Conservation (phyloP, 192 early-diverging fungal species). For the Linnemannia zychae region DNA sequence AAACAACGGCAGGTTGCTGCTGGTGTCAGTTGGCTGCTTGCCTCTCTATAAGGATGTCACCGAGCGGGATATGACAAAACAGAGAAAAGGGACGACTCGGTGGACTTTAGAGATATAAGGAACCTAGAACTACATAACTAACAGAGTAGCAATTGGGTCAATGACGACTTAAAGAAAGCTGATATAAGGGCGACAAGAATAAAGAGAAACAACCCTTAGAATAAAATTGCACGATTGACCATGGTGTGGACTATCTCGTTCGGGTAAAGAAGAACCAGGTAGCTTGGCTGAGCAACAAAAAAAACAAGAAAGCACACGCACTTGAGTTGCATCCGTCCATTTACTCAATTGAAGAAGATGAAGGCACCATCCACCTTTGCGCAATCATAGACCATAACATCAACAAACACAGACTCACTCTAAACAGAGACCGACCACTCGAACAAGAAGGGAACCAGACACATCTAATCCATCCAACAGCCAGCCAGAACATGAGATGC, state of each 20-base stretch:
- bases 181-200: background rate
- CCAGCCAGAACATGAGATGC: conserved; percentile 6
- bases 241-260: background rate
- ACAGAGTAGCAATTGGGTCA: background rate
- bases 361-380: background rate
- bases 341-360: background rate
- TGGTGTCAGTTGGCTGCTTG: background rate
- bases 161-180: background rate
- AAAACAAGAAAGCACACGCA: background rate
- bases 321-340: background rate
- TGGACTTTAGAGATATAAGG: background rate
- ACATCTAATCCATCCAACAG: too few species aligned
- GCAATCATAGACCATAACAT: background rate
- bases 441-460: background rate
- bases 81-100: background rate
- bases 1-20: too few species aligned
- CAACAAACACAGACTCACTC: background rate
- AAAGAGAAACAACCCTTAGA: background rate
- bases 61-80: background rate
- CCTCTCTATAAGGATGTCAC: background rate
- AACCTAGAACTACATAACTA: too few species aligned
- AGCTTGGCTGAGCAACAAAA: background rate
- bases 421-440: background rate
- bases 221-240: background rate
- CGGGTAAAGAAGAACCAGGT: background rate